Conservation (phyloP, 2,329 filamentous ascomycete species). For the Neofusicoccum sp. region DNA sequence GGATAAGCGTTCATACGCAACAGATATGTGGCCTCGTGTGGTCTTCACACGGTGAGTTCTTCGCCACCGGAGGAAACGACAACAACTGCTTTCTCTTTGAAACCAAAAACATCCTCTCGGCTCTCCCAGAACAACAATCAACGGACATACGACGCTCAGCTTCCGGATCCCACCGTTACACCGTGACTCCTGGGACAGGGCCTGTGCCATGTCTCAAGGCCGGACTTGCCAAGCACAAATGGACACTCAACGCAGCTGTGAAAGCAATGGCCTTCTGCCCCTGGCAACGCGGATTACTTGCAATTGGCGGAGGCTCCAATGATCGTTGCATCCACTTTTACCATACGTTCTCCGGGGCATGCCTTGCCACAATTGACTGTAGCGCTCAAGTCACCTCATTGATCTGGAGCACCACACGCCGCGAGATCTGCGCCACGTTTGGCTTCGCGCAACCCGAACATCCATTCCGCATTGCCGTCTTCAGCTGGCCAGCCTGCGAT, state of each 20-base stretch:
- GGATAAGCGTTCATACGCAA: slow-evolving; percentile 76
- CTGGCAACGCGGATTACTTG: slow-evolving; percentile 83
- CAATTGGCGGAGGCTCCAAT: slow-evolving; percentile 89
- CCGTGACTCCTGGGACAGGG: slow-evolving; percentile 32
- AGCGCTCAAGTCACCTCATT: slow-evolving; percentile 90
- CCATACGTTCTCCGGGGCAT: slow-evolving; percentile 78
- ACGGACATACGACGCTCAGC: slow-evolving; percentile 21
- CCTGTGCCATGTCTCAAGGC: slow-evolving; percentile 47
- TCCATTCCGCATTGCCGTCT: slow-evolving; percentile 83
- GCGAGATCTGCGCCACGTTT: slow-evolving; percentile 90
- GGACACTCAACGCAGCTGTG: slow-evolving; percentile 80
- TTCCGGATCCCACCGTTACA: slow-evolving; percentile 28
- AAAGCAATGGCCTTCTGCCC: slow-evolving; percentile 97
- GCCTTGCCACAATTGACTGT: slow-evolving; percentile 86
- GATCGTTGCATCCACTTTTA: slow-evolving; percentile 97
- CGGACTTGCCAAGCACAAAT: slow-evolving; percentile 66
- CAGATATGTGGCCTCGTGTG: slow-evolving; percentile 93
- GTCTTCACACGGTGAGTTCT: slow-evolving; percentile 71
- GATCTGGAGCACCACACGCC: slow-evolving; percentile 80
- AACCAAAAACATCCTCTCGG: slow-evolving; percentile 47
- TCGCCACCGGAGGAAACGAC: slow-evolving; percentile 91
- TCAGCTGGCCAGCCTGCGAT: slow-evolving; percentile 88
- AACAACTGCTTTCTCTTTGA: slow-evolving; percentile 84
- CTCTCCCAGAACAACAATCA: slow-evolving; percentile 26
- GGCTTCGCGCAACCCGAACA: slow-evolving; percentile 92